Base-by-base conservation (phyloP, 2,329 filamentous ascomycete species). In the Aaosphaeria pasadenensis region DNA sequence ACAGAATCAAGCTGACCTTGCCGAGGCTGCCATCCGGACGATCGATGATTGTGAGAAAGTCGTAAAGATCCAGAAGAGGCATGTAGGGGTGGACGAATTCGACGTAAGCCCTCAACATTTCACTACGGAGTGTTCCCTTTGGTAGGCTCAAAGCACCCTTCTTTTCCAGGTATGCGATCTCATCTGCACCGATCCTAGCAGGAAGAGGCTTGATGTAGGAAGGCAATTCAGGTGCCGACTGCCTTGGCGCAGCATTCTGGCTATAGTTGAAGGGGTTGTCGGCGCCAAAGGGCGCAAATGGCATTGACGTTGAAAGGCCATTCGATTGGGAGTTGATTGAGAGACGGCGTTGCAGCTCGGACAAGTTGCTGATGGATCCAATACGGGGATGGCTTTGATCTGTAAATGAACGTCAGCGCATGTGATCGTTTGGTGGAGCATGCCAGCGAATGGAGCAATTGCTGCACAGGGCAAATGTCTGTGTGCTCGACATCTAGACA, bases 81-180 rank as follows among this genome's bases (percentile, higher is more conserved):
- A 96, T 96, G 68, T 89, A 96, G 1, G 91, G 90, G 67, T 96
- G 88, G 6, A 96, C 90, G 67, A 87, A 96, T 73, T 96, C 88
- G 52, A 92, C 80, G 60, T 94, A 96, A 36, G 85, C 85, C 58
- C 86, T 85, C 11, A 97, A 75, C 39, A 96, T 78, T 50, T 91
- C 90, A 66, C 88, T 89, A 61, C 92, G 88, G 33, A 96, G 76
- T 4, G 75, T 72, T 4, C 79, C 71, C 38, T 81, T 77, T 2
- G 92, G 92, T 38, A 96, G 81, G 1, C 84, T 84, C 56, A 96
- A 75, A 1, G 91, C 91, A 4, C 91, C 91, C 75, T 96, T 96
- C 64, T 85, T 82, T 52, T 86, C 81, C 48, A 96, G 79, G 69
- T 94, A 96, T 48, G 85, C 80, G 51, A 95, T 82, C 73, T 96